These are phyloP conservation scores for Chrysoporthe cubensis DNA, from an alignment of 2,329 filamentous ascomycete genomes.

Conservation along the genomic window DNA sequence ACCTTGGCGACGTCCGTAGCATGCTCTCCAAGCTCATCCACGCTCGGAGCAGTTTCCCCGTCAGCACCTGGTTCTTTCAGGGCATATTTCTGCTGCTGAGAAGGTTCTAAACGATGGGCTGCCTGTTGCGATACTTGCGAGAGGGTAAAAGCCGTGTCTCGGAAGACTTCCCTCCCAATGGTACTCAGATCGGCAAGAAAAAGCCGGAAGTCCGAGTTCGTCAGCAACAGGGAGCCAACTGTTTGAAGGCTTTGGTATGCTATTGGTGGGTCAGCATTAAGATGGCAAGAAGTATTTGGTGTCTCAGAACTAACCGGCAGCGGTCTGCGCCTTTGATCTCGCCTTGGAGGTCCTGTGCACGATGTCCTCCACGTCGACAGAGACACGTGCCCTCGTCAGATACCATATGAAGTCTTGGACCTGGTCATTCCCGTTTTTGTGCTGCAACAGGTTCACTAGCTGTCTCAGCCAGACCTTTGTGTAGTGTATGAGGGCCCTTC, in stretches of 20 bases:
- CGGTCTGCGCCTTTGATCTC: constrained; percentile 71
- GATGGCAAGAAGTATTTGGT: too few species aligned
- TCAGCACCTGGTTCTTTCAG: constrained; percentile 57
- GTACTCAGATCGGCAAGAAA: constrained; percentile 81
- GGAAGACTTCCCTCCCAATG: constrained; percentile 82
- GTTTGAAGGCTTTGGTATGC: constrained; percentile 83
- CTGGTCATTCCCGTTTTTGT: constrained; percentile 85
- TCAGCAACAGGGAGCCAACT: constrained; percentile 80
- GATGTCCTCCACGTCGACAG: constrained; percentile 68
- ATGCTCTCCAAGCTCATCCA: constrained; percentile 66
- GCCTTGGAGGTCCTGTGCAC: constrained; percentile 62
- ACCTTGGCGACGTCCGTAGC: constrained; percentile 58
- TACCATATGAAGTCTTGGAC: constrained; percentile 94
- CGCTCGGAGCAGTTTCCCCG: constrained; percentile 52
- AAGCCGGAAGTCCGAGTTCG: constrained; percentile 87
- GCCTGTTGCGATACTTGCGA: constrained; percentile 76
- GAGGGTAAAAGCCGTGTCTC: constrained; percentile 80
- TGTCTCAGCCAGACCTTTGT: constrained; percentile 74
- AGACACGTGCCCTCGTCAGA: constrained; percentile 72
- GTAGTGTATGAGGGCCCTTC: constrained; percentile 72
- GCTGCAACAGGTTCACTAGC: constrained; percentile 77
- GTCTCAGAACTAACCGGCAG: constrained; percentile 59
- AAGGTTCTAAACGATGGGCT: constrained; percentile 73
- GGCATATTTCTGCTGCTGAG: constrained; percentile 59
- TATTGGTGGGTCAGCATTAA: constrained; percentile 40